Percentiles rank a stretch among this genome's conserved stretches.
Evolutionary conservation across 2,329 filamentous ascomycete species (phyloP).

Genomic region (Ophiosphaerella narmari): DNA sequence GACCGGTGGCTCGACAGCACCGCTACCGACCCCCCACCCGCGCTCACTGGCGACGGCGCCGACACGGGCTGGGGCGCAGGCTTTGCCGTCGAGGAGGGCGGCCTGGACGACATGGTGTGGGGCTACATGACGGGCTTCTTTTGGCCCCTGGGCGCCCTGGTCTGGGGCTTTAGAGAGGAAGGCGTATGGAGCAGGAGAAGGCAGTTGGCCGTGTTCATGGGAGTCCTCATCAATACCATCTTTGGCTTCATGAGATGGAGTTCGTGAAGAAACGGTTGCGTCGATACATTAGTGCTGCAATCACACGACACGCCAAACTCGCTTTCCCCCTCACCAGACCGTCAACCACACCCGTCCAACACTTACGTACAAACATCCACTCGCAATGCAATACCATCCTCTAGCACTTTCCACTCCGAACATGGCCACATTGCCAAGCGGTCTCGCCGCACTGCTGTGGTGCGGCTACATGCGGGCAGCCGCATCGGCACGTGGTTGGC

Average conservation of each 20-base stretch:
- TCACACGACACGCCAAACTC: neutral
- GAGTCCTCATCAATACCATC: constrained; percentile 76
- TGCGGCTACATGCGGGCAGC: neutral
- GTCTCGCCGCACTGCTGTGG: neutral
- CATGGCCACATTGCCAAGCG: constrained; percentile 1
- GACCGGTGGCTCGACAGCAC: constrained; percentile 83
- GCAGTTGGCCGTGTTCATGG: constrained; percentile 84
- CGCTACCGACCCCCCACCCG: constrained; percentile 53
- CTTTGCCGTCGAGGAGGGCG: constrained; percentile 60
- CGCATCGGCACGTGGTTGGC: constrained; percentile 2
- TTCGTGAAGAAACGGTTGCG: constrained; percentile 19
- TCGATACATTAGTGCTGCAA: neutral
- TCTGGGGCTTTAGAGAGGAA: constrained; percentile 84
- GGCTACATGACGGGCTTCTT: constrained; percentile 93
- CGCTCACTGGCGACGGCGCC: constrained; percentile 40
- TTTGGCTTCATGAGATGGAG: constrained; percentile 72
- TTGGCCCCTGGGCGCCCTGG: constrained; percentile 84
- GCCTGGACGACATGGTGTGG: constrained; percentile 83
- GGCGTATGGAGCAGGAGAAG: constrained; percentile 84
- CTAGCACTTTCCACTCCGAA: constrained; percentile 2
- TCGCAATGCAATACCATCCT: constrained; percentile 10
- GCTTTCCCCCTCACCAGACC: constrained; percentile 15
- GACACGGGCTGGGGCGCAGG: constrained; percentile 55
- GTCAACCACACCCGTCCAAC: constrained; percentile 24
- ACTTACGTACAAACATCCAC: constrained; percentile 32